phyloP scores from a whole-genome alignment of 106 monocot genomes.

The Phalaenopsis aphrodite region DNA sequence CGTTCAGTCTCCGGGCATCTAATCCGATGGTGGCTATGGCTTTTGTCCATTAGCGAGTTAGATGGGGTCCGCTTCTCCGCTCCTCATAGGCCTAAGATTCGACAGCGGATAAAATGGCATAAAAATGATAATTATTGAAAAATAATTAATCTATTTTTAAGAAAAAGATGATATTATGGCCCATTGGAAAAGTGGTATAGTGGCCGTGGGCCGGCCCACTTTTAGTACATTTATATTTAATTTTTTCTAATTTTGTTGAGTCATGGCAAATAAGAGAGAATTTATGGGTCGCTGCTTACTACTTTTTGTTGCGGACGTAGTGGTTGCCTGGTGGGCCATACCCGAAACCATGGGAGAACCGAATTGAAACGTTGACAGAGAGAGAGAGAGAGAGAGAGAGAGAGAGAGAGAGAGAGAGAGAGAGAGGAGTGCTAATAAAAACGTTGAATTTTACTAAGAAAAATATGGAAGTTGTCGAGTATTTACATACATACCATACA shows the following conservation, averaged over 20 bases:
- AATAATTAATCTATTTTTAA: not conserved
- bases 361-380: too few species aligned
- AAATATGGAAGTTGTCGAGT: too few species aligned
- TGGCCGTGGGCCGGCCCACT: not conserved
- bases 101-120: too few species aligned
- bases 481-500: too few species aligned
- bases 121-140: not conserved
- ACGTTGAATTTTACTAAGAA: too few species aligned
- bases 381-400: too few species aligned
- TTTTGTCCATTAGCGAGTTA: not conserved
- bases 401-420: too few species aligned
- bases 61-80: not conserved
- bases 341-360: not conserved
- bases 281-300: not conserved
- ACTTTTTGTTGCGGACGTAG: not conserved
- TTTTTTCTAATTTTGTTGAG: not conserved
- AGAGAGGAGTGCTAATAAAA: too few species aligned
- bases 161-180: not conserved
- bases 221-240: not conserved
- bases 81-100: too few species aligned
- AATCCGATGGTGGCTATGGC: not conserved
- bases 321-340: not conserved
- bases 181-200: too few species aligned
- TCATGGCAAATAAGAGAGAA: not conserved
- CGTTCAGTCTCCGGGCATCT: not conserved